Base-by-base conservation (phyloP, 1,284 basidiomycete species). In the Marasmius tenuissimus region DNA sequence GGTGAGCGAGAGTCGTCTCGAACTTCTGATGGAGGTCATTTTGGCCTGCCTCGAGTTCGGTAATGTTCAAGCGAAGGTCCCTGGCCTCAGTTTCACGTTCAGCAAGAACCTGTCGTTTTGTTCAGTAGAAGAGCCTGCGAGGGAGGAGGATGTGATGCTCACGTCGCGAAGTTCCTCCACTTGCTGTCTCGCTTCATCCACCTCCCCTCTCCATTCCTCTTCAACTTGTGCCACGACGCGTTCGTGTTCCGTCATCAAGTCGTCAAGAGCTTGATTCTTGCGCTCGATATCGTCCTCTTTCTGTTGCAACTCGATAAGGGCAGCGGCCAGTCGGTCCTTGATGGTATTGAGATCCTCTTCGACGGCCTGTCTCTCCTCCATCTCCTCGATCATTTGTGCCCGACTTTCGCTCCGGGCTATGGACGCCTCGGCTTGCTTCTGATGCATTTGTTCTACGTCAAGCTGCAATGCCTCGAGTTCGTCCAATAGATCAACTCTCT, bases 261-360 rank as follows among this genome's bases (percentile, higher is more conserved):
- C 85, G 7, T 91, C 87, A 45, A 92, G 83, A 71, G 93, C 91
- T 58, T 81, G 78, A 56, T 83, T 81, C 78, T 89, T 87, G 72
- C 87, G 79, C 60, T 91, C 89, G n/a, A 91, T 73, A 39, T 94
- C 93, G 66, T 92, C 91, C 67, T 94, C 92, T 71, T 85, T 89
- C 72, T 91, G 87, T 71, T 92, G 89, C 34, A 93, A 75, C 72
- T 94, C 91, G 64, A 95, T 92, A 68, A 87, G 82, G 4, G 86
- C 83, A 0, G 90, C 90, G 0, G 92, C 89, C 2, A 93, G 78
- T 71, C 86, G 86, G 74, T 94, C 93, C 54, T 87, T 79, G 47
- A 91, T 75, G 0, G 84, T 80, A 67, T 92, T 92, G 59, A 93
- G 71, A 65, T 88, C 88, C 14, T 89, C 89, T 69, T 92, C 88